Percentiles rank a stretch among this genome's conserved stretches.
These are phyloP conservation scores for Mucor racemosus DNA, from an alignment of 371 early-diverging fungal species.

Conservation along the genomic window DNA sequence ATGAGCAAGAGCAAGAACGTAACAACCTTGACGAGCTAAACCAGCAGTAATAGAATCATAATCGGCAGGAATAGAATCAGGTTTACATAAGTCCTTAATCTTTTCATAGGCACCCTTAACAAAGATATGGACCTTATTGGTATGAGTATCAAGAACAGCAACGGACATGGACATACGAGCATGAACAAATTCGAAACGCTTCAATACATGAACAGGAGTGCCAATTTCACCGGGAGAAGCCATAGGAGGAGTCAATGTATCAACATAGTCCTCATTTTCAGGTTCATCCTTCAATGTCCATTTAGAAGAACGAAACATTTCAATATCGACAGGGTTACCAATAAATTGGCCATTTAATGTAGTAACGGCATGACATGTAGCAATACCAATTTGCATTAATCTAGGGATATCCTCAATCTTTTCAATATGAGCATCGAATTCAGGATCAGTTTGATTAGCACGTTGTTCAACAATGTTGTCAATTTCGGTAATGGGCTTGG, in stretches of 20 bases:
- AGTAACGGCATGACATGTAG: constrained; percentile 84
- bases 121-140: constrained; percentile 67
- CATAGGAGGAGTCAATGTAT: constrained; percentile 44
- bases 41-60: constrained; percentile 60
- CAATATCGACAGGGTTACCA: constrained; percentile 89
- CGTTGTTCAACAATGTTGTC: constrained; percentile 37
- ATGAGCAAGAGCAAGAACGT: constrained; percentile 78
- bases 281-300: constrained; percentile 41
- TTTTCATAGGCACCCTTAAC: constrained; percentile 88
- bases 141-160: constrained; percentile 65
- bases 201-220: constrained; percentile 57
- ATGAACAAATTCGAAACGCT: constrained; percentile 88
- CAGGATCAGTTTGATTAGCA: constrained; percentile 12
- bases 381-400: constrained; percentile 66
- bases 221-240: constrained; percentile 21
- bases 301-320: constrained; percentile 84
- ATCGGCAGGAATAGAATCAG: constrained; percentile 64
- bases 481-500: constrained; percentile 34
- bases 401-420: constrained; percentile 40
- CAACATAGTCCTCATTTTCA: constrained; percentile 38
- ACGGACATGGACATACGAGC: constrained; percentile 86
- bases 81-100: constrained; percentile 61
- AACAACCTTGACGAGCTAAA: constrained; percentile 77
- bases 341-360: constrained; percentile 74
- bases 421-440: constrained; percentile 38